Conservation (phyloP, 2,329 filamentous ascomycete genomes). For the Penicillium sp. region DNA sequence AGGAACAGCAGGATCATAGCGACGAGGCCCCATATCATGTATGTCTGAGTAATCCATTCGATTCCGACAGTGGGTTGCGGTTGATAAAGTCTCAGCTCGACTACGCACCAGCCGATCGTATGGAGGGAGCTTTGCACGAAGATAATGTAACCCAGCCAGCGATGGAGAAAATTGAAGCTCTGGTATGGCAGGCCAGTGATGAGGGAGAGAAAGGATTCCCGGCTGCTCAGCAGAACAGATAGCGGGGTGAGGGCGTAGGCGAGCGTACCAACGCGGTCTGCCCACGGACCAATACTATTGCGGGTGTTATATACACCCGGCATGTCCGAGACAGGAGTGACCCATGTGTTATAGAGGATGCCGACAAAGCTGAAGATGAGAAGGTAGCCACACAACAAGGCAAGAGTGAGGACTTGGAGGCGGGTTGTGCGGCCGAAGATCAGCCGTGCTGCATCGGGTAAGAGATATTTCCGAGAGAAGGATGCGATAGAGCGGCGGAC, state of each 20-base stretch:
- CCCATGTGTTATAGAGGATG: conserved; percentile 66
- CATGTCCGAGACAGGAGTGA: conserved; percentile 64
- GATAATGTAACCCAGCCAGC: conserved; percentile 73
- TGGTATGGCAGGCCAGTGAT: conserved; percentile 74
- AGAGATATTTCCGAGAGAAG: conserved; percentile 52
- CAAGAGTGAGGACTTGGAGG: conserved; percentile 64
- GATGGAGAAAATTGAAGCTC: conserved; percentile 74
- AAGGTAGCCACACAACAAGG: conserved; percentile 61
- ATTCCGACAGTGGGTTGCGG: conserved; percentile 63
- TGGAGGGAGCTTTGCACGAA: conserved; percentile 66
- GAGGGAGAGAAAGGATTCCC: conserved; percentile 68
- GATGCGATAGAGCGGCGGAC: conserved; percentile 26
- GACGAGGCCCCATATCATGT: conserved; percentile 72
- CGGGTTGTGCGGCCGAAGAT: conserved; percentile 68
- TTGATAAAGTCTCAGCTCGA: conserved; percentile 67
- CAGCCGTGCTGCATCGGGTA: conserved; percentile 57
- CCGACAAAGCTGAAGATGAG: conserved; percentile 68
- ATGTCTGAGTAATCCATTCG: conserved; percentile 61
- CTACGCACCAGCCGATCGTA: conserved; percentile 67
- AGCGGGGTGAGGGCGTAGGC: conserved; percentile 74
- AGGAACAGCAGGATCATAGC: conserved; percentile 64
- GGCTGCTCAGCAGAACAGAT: conserved; percentile 63
- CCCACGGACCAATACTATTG: conserved; percentile 64
- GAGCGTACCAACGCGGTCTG: conserved; percentile 67
- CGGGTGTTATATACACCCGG: conserved; percentile 61